These are phyloP conservation scores for Cystobasidium pallidum DNA, from an alignment of 1,284 basidiomycete genomes.

Conservation along the genomic window DNA sequence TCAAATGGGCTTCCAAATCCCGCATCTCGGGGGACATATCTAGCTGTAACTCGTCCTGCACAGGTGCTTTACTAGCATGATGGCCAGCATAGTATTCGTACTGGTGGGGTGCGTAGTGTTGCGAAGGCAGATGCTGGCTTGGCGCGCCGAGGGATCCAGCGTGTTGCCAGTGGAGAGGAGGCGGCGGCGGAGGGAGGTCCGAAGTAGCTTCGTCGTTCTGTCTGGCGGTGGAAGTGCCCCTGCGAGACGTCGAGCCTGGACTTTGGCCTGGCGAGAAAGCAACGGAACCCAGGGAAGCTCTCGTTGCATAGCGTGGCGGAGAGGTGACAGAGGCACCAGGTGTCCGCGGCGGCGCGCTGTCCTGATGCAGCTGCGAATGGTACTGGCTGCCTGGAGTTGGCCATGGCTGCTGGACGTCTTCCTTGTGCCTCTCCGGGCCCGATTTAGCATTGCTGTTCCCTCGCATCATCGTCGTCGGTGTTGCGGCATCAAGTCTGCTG, in stretches of 20 bases:
- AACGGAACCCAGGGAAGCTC: slow-evolving; percentile 23
- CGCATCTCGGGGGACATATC: slow-evolving; percentile 32
- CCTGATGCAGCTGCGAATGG: background rate
- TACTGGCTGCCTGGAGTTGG: background rate
- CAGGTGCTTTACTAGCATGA: slow-evolving; percentile 4
- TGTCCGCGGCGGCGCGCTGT: background rate
- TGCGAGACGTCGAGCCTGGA: slow-evolving; percentile 16
- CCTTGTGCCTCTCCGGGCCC: background rate
- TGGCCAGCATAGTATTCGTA: slow-evolving; percentile 13
- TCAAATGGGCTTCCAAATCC: slow-evolving; percentile 24
- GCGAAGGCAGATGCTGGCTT: background rate
- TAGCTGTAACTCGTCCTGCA: background rate
- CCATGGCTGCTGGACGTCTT: background rate
- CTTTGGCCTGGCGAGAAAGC: slow-evolving; percentile 25
- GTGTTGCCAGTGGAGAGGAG: background rate
- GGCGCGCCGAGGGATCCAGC: background rate
- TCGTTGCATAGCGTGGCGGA: slow-evolving; percentile 33
- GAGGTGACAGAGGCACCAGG: slow-evolving; percentile 1
- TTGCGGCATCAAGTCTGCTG: background rate
- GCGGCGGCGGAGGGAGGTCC: background rate
- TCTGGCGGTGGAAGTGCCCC: background rate
- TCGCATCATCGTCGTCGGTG: background rate
- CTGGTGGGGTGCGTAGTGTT: background rate
- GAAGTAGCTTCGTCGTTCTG: background rate
- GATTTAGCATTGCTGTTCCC: background rate